Evolutionary conservation across 345 rosid species (phyloP).

Genomic region (Salix arbutifolia): DNA sequence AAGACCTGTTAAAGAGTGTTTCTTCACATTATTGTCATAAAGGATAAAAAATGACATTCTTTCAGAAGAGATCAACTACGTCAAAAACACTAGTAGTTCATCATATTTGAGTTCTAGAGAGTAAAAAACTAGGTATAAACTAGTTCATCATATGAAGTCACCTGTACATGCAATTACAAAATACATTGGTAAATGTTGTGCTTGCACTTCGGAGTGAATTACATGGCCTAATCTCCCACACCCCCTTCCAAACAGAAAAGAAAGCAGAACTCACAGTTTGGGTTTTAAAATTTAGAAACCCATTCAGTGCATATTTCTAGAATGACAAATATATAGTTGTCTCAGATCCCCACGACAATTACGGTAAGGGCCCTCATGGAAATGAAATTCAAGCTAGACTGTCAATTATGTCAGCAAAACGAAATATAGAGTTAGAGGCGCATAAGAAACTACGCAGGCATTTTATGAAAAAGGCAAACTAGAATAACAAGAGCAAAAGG

Average conservation of each 20-base stretch:
- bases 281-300: background rate
- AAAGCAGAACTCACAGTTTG: background rate
- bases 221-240: background rate
- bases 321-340: background rate
- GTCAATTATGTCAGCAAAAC: background rate
- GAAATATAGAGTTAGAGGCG: background rate
- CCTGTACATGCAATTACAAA: background rate
- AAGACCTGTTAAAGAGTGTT: conserved; percentile 53
- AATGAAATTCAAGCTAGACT: background rate
- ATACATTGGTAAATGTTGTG: background rate
- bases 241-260: background rate
- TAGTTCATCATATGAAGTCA: background rate
- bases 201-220: background rate
- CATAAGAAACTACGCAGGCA: background rate
- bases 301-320: background rate
- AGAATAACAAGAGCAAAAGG: conserved; percentile 2
- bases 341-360: background rate
- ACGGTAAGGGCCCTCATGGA: background rate
- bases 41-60: no score
- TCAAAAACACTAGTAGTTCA: no score
- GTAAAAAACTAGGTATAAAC: background rate
- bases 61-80: no score
- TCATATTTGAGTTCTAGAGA: no score
- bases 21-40: background rate
- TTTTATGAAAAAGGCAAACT: background rate